Conservation (phyloP, 352 stramenopile genomes). For the Phytopythium ostracodes region DNA sequence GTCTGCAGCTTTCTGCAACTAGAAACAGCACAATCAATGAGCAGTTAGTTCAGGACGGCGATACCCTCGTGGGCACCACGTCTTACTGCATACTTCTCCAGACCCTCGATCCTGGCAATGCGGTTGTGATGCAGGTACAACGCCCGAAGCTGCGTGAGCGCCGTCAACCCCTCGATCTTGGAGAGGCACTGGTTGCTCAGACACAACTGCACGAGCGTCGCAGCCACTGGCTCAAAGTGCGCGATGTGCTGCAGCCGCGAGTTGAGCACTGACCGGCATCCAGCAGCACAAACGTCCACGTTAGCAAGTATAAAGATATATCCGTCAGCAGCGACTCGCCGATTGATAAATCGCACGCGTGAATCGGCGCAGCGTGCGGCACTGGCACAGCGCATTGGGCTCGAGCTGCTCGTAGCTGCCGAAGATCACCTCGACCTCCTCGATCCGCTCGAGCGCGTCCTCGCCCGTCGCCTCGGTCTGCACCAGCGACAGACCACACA, state of each 20-base stretch:
- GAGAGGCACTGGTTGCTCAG: conserved; percentile 68
- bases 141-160: conserved; percentile 56
- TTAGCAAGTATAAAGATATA: neutral
- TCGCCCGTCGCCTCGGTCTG: conserved; percentile 59
- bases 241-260: conserved; percentile 51
- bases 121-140: conserved; percentile 82
- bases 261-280: conserved; percentile 53
- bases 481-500: neutral
- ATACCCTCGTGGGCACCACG: too few species aligned
- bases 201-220: conserved; percentile 73
- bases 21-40: neutral
- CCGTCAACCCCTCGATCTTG: conserved; percentile 42
- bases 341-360: conserved; percentile 23
- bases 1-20: conserved; percentile 63
- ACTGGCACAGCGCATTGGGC: conserved; percentile 33
- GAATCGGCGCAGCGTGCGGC: conserved; percentile 45
- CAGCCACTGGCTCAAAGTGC: conserved; percentile 42
- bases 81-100: conserved; percentile 55
- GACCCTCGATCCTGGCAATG: conserved; percentile 72
- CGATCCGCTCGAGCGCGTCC: conserved; percentile 52
- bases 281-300: neutral
- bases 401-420: conserved; percentile 47
- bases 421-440: conserved; percentile 86
- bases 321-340: neutral
- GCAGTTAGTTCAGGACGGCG: neutral